Evolutionary conservation across 805 yeast genomes (phyloP), one percentile per base, ranked within the genome.

Genomic region (Saccharomycopsis capsularis): DNA sequence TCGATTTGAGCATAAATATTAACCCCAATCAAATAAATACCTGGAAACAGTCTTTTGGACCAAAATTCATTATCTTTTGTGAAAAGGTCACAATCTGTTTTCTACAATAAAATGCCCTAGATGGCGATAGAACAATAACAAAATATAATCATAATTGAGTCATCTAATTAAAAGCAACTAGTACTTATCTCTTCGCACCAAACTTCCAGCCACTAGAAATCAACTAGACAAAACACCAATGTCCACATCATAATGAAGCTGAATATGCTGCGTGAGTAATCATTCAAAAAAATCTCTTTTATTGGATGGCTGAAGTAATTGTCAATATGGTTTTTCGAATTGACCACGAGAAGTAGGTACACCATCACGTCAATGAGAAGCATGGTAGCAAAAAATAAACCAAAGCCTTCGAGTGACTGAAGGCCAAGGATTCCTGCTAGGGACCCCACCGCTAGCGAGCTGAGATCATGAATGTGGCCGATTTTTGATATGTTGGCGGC

Each of bases 161-260:
- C n/a, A n/a, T n/a, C n/a, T n/a, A n/a, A n/a, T n/a, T n/a, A n/a
- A n/a, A n/a, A n/a, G n/a, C n/a, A n/a, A n/a, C n/a, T n/a, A n/a
- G n/a, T n/a, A n/a, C n/a, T n/a, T n/a, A n/a, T n/a, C n/a, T n/a
- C n/a, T n/a, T n/a, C n/a, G n/a, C n/a, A n/a, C n/a, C n/a, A n/a
- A n/a, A n/a, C n/a, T n/a, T n/a, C n/a, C n/a, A n/a, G n/a, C n/a
- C n/a, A n/a, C 38, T 27, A 48, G 2, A 47, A 32, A 32, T 41
- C 44, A 6, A 50, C 35, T 30, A 52, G 39, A 32, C 53, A 35
- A 21, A 42, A 45, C 6, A 41, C 34, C 25, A 52, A 38, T 2
- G 55, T 52, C 55, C 55, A 52, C 51, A 46, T 52, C 55, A 52
- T 52, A 18, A 52, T 46, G 36, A 52, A 52, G 18, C 53, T 47